A percentile compares a stretch with the other conserved stretches of the same genome.
Evolutionary conservation across 257 asterid species (phyloP).

Genomic region (Solanum medicagineum): DNA sequence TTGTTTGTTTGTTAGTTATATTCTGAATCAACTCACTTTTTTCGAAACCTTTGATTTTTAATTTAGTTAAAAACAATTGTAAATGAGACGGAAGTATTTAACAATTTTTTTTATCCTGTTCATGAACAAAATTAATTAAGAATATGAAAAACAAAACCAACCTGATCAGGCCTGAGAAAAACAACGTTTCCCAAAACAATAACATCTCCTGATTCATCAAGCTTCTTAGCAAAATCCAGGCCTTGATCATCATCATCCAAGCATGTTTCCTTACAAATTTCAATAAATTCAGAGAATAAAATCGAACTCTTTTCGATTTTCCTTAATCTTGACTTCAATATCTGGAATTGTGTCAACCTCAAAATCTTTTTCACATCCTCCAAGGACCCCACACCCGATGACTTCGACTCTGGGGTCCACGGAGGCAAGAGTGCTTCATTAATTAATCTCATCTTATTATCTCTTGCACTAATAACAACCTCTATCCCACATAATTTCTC

Average conservation of each 20-base stretch:
- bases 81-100: neutral
- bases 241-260: neutral
- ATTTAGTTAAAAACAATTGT: neutral
- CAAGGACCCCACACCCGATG: neutral
- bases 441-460: neutral
- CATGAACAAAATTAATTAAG: neutral
- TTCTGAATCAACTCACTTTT: neutral
- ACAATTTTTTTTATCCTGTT: too few species aligned
- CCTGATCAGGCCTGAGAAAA: conserved; percentile 13
- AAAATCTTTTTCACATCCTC: conserved; percentile 1
- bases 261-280: conserved; percentile 3
- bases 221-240: neutral
- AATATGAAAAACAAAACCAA: neutral
- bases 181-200: conserved; percentile 6
- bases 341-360: neutral
- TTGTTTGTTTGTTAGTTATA: too few species aligned
- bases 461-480: neutral
- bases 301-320: neutral
- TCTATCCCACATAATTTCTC: neutral
- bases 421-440: neutral
- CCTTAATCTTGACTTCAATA: neutral
- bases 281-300: neutral
- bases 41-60: too few species aligned
- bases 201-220: conserved; percentile 10
- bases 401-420: neutral